phyloP scores from a whole-genome alignment of 768 basidiomycete genomes.

The Porphyrellus cyaneotinctus region DNA sequence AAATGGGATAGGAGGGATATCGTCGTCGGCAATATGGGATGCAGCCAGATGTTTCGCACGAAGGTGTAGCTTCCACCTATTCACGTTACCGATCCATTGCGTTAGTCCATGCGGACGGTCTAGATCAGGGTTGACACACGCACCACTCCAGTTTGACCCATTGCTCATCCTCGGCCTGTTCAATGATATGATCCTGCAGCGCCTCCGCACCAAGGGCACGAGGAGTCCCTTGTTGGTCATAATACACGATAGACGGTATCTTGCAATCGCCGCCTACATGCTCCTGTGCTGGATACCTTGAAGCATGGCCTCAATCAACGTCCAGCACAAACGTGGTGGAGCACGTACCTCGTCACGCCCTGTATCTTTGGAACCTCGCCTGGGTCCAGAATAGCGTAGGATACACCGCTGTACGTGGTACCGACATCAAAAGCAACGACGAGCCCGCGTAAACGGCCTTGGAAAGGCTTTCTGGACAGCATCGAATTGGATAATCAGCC shows the following conservation, averaged over 20 bases:
- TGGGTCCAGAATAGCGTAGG: slow-evolving; percentile 41
- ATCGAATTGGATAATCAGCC: slow-evolving; percentile 22
- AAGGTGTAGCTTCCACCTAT: slow-evolving; percentile 39
- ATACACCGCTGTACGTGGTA: slow-evolving; percentile 40
- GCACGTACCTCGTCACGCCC: slow-evolving; percentile 32
- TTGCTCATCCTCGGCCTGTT: slow-evolving; percentile 40
- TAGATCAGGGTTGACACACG: background rate
- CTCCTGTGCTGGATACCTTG: slow-evolving; percentile 43
- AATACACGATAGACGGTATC: slow-evolving; percentile 48
- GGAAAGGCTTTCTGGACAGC: slow-evolving; percentile 36
- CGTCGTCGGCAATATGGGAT: slow-evolving; percentile 29
- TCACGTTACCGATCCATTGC: background rate
- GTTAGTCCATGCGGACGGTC: background rate
- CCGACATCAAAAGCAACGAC: slow-evolving; percentile 40
- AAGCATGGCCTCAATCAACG: slow-evolving; percentile 6
- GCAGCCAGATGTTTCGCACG: slow-evolving; percentile 33
- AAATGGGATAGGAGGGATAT: slow-evolving; percentile 39
- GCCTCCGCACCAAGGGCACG: slow-evolving; percentile 46
- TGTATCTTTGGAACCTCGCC: slow-evolving; percentile 34
- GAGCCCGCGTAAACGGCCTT: slow-evolving; percentile 34
- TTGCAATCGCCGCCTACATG: slow-evolving; percentile 43
- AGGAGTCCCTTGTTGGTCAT: slow-evolving; percentile 37
- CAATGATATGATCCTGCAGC: slow-evolving; percentile 35
- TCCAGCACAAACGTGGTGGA: background rate
- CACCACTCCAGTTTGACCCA: slow-evolving; percentile 48